Evolutionary conservation across 2,329 filamentous ascomycete species (phyloP), one percentile per base, ranked within the genome.

Genomic region (Hysterium pulicare): DNA sequence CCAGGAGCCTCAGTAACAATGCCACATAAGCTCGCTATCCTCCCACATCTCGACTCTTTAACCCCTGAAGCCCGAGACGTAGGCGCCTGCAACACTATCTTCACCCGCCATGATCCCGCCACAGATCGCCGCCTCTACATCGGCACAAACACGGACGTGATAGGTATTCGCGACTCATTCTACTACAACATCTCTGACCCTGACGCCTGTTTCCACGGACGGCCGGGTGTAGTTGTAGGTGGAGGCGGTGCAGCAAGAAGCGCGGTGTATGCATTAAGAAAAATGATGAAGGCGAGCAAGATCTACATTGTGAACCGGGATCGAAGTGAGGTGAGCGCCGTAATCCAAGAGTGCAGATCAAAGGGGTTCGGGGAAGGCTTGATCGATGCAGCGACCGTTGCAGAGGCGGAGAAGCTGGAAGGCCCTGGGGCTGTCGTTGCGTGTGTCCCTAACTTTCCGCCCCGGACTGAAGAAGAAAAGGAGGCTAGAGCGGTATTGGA

Each of bases 231-330:
- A 46, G 81, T 91, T 15, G 75, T 91, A 35, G 87, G 87, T 22
- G 86, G 86, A 3, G 87, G 87, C 22, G 87, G 87, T 24, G 87
- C 87, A 0, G 84, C 86, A n/a, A 75, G 87, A 34, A 84, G 81
- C 15, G 86, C 87, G 8, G 79, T 90, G 21, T 91, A 91, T 58
- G 83, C 87, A 1, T 69, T 91, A 50, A 75, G 81, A 54, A 81
- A 79, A 55, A 87, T 79, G 74, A 77, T 91, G 65, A 76, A 78
- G 43, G 83, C 80, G 30, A 79, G 75, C 19, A 74, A 74, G 30
- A 82, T 91, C 50, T 93, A 91, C 66, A 74, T 91, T 28, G 84
- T 90, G 38, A 90, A 90, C 67, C 78, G 87, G 24, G 84, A 90
- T 59, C 68, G 70, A 15, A 61, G 57, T 21, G 87, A 91, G 65